Conservation (phyloP, 169 alveolate species). For the Cryptosporidium parvum region DNA sequence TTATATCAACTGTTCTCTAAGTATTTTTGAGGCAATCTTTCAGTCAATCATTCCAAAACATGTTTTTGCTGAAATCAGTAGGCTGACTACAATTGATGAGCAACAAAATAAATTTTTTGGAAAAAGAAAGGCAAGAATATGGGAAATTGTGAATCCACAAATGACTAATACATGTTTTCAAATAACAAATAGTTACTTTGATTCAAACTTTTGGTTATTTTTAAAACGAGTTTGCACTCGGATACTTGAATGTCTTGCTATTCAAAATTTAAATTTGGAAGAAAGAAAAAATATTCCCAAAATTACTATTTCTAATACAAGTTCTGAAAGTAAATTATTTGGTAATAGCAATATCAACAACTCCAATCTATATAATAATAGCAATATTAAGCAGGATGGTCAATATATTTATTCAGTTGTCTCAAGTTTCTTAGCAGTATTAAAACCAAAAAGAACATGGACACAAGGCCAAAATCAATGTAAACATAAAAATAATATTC, state of each 20-base stretch:
- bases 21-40: constrained; percentile 47
- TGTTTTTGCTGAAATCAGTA: constrained; percentile 46
- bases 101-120: constrained; percentile 20
- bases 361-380: no score
- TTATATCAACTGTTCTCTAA: constrained; percentile 44
- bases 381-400: constrained; percentile 18
- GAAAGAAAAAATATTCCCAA: constrained; percentile 3
- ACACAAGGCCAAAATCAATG: constrained; percentile 4
- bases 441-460: constrained; percentile 52
- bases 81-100: constrained; percentile 28
- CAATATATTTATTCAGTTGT: constrained; percentile 66
- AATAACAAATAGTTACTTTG: constrained; percentile 14
- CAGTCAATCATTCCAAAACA: constrained; percentile 43
- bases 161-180: constrained; percentile 46
- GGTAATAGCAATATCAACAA: not conserved
- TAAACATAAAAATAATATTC: not conserved
- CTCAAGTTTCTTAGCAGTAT: constrained; percentile 49
- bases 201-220: constrained; percentile 33
- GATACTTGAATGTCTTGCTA: constrained; percentile 27
- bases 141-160: constrained; percentile 47
- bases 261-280: constrained; percentile 31
- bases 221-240: not conserved
- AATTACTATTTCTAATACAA: not conserved
- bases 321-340: not conserved
- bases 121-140: constrained; percentile 1